Evolutionary conservation across 805 yeast genomes (phyloP), one percentile per base, ranked within the genome.

Genomic region (Candida sphagnicola): DNA sequence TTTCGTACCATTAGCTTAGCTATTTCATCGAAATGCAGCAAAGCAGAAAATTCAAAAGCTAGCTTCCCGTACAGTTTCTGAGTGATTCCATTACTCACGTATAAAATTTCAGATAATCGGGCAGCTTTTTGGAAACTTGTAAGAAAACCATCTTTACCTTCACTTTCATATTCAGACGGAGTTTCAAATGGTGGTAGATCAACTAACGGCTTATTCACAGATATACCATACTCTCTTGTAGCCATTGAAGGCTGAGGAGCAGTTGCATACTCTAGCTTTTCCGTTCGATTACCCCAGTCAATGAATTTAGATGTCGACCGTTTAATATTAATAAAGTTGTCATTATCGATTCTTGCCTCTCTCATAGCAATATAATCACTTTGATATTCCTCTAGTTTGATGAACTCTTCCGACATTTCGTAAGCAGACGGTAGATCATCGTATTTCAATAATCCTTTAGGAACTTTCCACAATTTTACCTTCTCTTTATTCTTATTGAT

Each of bases 401-500:
- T 48, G 40, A 63, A 71, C 14, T 52, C 53, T 5, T 63, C 64
- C 42, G 74, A 70, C 62, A 79, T 63, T 47, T 80, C 85, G 42
- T 62, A 56, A 1, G 80, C 75, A 3, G 65, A 62, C 1, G 85
- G 84, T 8, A 79, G 55, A 10, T 74, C 73, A 19, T 59, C 55
- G 48, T 74, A 72, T 11, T 56, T 47, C 2, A 66, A 40, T 21
- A 72, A 48, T 14, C 47, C 37, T 16, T 45, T 42, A 4, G 38
- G 26, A 21, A 24, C 15, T 16, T 41, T 41, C 17, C 33, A 26
- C n/a, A 17, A 40, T 11, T 26, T 32, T 18, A 28, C 13, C 28
- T 12, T 26, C 8, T 33, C 31, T 14, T 31, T 31, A 10, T 14
- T 13, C 11, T 12, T 28, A 14, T 35, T 35, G 17, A 26, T 18